Base-by-base conservation (phyloP, 441 rosid species). In the Mallotus japonicus region DNA sequence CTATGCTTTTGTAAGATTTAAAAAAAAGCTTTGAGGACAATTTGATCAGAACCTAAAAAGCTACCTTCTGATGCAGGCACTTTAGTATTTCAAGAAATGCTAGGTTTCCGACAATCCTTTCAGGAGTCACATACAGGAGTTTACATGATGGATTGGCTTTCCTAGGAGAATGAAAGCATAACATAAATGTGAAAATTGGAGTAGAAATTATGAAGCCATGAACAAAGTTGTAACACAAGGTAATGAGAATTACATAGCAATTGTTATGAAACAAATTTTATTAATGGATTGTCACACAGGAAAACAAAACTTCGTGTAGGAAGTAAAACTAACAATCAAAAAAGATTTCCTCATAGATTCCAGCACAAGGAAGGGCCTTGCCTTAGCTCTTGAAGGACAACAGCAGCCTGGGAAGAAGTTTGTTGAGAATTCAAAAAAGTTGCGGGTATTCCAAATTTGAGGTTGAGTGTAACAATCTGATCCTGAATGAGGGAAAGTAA, bases 341-440 rank as follows among this genome's bases (percentile, higher is more conserved):
- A 60, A 67, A 37, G 63, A 74, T 69, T 56, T 67, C 42, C 55
- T 64, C 54, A 13, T 24, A 47, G 67, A 10, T 37, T 65, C 15
- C 22, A 34, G 60, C 62, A 54, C 34, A 44, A 69, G 57, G 57
- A 71, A 65, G 42, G 46, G 49, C 75, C 81, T 82, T 82, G 79
- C 99, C 97, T 92, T 77, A 92, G 91, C 79, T 92, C 99, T 79
- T 86, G 89, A 62, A 88, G 76, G 76, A 94, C 87, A 73, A 89
- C 89, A 67, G 94, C 90, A 73, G 89, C 92, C 83, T 90, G 97
- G 65, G 90, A 82, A 81, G 92, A 75, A 68, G 90, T 85, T 87
- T 94, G 97, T 77, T 89, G 99, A 82, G 97, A 94, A 81, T 90
- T 92, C 80, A 94, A 74, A 80, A 92, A 92, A 53, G 97, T 88